A percentile compares a stretch with the other conserved stretches of the same genome.
Evolutionary conservation across 345 rosid genomes (phyloP).

Genomic region (Eucalyptus rudis): DNA sequence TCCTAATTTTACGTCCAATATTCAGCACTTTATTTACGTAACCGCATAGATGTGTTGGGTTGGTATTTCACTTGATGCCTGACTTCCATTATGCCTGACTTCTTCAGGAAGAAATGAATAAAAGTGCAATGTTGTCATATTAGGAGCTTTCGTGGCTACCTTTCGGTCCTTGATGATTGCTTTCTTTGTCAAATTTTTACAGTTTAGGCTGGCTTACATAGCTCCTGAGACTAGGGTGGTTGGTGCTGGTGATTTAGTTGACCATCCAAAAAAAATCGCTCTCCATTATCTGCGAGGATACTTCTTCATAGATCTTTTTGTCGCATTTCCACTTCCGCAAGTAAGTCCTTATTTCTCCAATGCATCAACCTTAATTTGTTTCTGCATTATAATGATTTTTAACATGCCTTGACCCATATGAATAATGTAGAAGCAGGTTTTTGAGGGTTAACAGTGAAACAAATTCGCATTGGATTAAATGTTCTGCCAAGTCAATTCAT

Average conservation of each 20-base stretch:
- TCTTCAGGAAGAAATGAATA: not conserved
- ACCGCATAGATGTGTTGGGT: not conserved
- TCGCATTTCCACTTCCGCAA: slow-evolving; percentile 76
- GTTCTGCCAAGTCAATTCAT: not conserved
- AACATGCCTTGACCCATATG: not conserved
- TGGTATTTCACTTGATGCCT: not conserved
- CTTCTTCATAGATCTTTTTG: slow-evolving; percentile 46
- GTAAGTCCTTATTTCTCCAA: slow-evolving; percentile 16
- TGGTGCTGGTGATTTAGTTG: slow-evolving; percentile 89
- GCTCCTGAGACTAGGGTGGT: slow-evolving; percentile 75
- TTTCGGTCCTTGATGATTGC: not conserved
- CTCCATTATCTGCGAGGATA: slow-evolving; percentile 39
- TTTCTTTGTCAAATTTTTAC: slow-evolving; percentile 6
- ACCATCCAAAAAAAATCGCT: slow-evolving; percentile 68
- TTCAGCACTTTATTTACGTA: not conserved
- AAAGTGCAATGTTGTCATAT: not conserved
- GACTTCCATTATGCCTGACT: not conserved
- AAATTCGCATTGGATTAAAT: not conserved
- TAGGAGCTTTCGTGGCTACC: not conserved
- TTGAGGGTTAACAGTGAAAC: not conserved
- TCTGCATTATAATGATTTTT: not conserved
- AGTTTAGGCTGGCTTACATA: slow-evolving; percentile 84
- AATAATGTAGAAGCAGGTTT: not conserved
- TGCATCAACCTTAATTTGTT: not conserved
- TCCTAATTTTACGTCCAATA: not conserved